These are phyloP conservation scores for Diutina siamensis DNA, from an alignment of 1,139 yeast species.

Conservation along the genomic window DNA sequence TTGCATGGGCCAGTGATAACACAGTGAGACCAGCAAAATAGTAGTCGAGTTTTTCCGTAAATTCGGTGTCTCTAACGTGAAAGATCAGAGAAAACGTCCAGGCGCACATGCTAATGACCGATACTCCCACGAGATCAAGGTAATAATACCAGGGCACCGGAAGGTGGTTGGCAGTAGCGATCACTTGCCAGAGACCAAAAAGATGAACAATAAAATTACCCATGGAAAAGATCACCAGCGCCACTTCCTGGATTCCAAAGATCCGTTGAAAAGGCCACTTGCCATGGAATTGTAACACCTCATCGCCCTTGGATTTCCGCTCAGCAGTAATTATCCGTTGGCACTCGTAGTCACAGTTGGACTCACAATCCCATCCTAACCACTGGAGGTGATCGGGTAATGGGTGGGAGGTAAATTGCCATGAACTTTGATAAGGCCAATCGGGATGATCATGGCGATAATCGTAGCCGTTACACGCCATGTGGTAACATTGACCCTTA, in stretches of 20 bases:
- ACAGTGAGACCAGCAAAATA: slow-evolving; percentile 90
- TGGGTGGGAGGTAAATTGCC: slow-evolving; percentile 25
- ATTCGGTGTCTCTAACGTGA: slow-evolving; percentile 69
- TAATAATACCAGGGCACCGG: slow-evolving; percentile 12
- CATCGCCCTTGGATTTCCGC: slow-evolving; percentile 34
- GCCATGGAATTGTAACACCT: slow-evolving; percentile 81
- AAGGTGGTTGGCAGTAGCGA: slow-evolving; percentile 9
- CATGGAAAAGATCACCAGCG: slow-evolving; percentile 69
- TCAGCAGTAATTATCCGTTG: slow-evolving; percentile 59
- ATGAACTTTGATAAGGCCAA: slow-evolving; percentile 18
- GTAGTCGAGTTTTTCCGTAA: slow-evolving; percentile 82
- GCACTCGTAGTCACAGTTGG: slow-evolving; percentile 87
- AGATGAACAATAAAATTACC: slow-evolving; percentile 72
- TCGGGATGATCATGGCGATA: slow-evolving; percentile 15
- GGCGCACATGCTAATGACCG: slow-evolving; percentile 60
- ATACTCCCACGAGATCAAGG: slow-evolving; percentile 25
- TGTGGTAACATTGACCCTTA: slow-evolving; percentile 42
- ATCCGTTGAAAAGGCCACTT: slow-evolving; percentile 88
- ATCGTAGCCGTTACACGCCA: slow-evolving; percentile 24
- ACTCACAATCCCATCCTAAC: slow-evolving; percentile 67
- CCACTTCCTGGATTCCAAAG: slow-evolving; percentile 72
- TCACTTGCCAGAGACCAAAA: slow-evolving; percentile 37
- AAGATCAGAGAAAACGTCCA: slow-evolving; percentile 82
- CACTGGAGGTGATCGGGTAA: slow-evolving; percentile 32
- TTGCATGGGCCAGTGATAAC: slow-evolving; percentile 61